phyloP scores from a whole-genome alignment of 2,329 filamentous ascomycete genomes.

The Colletotrichum costaricense region DNA sequence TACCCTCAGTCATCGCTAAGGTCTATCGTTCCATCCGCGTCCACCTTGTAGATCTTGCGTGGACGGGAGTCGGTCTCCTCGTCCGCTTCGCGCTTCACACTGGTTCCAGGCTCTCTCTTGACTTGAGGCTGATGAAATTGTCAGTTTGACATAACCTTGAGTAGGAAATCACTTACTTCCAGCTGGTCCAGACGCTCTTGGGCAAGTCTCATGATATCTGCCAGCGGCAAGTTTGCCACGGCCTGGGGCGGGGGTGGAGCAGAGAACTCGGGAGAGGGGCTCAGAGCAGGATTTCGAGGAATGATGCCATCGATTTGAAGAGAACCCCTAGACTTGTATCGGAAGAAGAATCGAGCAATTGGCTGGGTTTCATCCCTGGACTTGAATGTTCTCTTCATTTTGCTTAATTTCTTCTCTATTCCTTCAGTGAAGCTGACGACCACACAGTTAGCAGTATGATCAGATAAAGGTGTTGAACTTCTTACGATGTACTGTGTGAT shows the following conservation, averaged over 20 bases:
- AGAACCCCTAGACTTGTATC: not conserved
- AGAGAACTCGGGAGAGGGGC: not conserved
- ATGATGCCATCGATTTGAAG: conserved; percentile 12
- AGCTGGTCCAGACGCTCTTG: conserved; percentile 2
- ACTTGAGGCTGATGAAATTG: not conserved
- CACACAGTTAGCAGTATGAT: not conserved
- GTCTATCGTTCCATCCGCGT: not conserved
- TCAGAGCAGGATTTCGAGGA: not conserved
- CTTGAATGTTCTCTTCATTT: too few species aligned
- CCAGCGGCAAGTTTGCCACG: not conserved
- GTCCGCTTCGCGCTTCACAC: conserved; percentile 5
- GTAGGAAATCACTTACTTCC: not conserved
- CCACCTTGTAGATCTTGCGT: conserved; percentile 17
- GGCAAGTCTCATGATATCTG: not conserved
- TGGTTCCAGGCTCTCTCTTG: not conserved
- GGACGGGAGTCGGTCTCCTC: not conserved
- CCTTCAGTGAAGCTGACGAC: not conserved
- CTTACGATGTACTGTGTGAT: not conserved
- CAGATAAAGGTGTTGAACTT: rapidly evolving
- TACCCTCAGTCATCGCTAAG: not conserved
- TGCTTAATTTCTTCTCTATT: too few species aligned
- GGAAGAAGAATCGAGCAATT: not conserved
- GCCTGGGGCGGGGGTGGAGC: not conserved
- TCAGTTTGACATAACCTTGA: not conserved
- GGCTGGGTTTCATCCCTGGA: rapidly evolving